A percentile compares a stretch with the other conserved stretches of the same genome.
phyloP scores from a whole-genome alignment of 2,329 filamentous ascomycete species.

The Sporothrix pseudoabietina region DNA sequence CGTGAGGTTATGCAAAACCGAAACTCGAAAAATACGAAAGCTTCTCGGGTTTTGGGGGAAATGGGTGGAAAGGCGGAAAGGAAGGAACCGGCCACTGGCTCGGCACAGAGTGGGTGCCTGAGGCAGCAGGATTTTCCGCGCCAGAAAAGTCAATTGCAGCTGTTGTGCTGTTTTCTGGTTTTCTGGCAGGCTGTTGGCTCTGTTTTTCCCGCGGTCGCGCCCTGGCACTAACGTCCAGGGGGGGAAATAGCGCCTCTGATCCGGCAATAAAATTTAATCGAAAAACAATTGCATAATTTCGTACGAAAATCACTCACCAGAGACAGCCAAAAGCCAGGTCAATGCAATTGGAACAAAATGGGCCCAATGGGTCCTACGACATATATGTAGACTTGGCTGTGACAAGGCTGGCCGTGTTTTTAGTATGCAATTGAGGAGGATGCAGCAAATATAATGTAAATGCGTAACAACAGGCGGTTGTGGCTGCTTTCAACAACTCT shows the following conservation, averaged over 20 bases:
- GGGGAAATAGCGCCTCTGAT: conserved; percentile 6
- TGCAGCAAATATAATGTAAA: neutral
- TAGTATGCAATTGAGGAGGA: too few species aligned
- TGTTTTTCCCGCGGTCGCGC: conserved; percentile 7
- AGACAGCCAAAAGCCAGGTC: too few species aligned
- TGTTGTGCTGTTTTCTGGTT: neutral
- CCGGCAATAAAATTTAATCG: conserved; percentile 19
- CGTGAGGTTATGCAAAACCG: conserved; percentile 23
- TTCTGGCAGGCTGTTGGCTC: conserved; percentile 14
- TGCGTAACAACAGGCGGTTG: too few species aligned
- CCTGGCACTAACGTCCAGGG: conserved; percentile 8
- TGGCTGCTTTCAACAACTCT: too few species aligned
- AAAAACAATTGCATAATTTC: conserved; percentile 22
- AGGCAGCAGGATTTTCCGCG: conserved; percentile 23
- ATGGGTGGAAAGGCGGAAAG: conserved; percentile 27
- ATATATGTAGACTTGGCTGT: too few species aligned
- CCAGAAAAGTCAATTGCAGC: conserved; percentile 2
- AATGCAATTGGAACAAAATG: neutral
- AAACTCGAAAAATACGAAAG: conserved; percentile 31
- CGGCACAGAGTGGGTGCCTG: conserved; percentile 26
- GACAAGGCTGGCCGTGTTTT: neutral
- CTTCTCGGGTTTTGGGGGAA: conserved; percentile 38
- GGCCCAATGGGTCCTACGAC: neutral
- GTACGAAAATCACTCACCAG: conserved; percentile 27
- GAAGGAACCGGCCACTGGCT: conserved; percentile 33